Evolutionary conservation across 805 yeast species (phyloP), one percentile per base, ranked within the genome.

Genomic region (Cyberlindnera veronae): DNA sequence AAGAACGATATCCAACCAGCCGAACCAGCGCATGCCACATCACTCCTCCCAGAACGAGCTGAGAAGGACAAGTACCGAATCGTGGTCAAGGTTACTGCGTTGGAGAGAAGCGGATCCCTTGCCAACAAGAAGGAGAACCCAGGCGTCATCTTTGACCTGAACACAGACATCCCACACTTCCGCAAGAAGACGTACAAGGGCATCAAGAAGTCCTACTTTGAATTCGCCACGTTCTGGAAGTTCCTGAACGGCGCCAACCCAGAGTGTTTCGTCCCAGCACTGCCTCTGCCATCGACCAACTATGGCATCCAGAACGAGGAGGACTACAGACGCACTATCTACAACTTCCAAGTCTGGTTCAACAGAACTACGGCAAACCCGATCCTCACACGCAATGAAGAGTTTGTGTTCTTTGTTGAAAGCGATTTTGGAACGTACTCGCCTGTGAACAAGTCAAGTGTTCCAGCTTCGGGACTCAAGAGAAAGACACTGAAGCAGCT

Each of bases 401-500:
- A 93, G 60, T 76, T 93, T 57, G 81, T 86, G 3, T 79, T 79
- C 53, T 91, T 93, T 57, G 72, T 86, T 27, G 95, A 87, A 54
- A 77, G 84, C 48, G 93, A 85, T 56, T 81, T 78, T 51, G 77
- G 77, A 10, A 56, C 68, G 1, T 71, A 71, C 45, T 54, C 65
- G 5, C 74, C 75, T 4, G 60, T 68, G 11, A 81, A 79, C 48
- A 74, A 77, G 51, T 67, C 73, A 30, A 67, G 73, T 32, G 73
- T 80, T 23, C 80, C 81, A 35, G 95, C 96, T 1, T 79, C 95
- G 13, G 99, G 98, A 0, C 61, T 93, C 19, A 79, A 81, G 47
- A 76, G 99, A 37, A 86, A 85, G 61, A 89, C 98, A 2, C 71
- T 93, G 55, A 93, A 93, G 61, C 99, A 93, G 60, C 72, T 90